Conservation (phyloP, 257 asterid species). For the Coffea eugenioides region DNA sequence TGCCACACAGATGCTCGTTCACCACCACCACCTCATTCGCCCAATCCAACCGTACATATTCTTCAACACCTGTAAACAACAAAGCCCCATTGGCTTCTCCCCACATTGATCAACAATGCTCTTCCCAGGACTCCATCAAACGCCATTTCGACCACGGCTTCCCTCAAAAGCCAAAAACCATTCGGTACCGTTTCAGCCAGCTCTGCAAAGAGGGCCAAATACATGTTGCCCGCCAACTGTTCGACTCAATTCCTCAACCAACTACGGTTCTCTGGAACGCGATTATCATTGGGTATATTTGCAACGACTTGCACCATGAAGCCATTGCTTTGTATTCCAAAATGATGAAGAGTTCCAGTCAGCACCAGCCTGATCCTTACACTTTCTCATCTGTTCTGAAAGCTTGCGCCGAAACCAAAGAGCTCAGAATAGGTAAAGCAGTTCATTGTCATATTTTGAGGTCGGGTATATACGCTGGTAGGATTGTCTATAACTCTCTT, state of each 20-base stretch:
- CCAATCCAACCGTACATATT: slow-evolving; percentile 37
- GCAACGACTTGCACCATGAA: slow-evolving; percentile 67
- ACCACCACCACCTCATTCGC: slow-evolving; percentile 42
- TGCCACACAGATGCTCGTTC: slow-evolving; percentile 31
- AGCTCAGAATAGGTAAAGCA: slow-evolving; percentile 60
- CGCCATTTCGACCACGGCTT: slow-evolving; percentile 10
- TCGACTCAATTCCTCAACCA: slow-evolving; percentile 84
- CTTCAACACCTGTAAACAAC: slow-evolving; percentile 23
- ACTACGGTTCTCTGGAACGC: slow-evolving; percentile 89
- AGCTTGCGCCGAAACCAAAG: slow-evolving; percentile 78
- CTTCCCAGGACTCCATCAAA: slow-evolving; percentile 22
- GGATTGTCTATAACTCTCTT: slow-evolving; percentile 73
- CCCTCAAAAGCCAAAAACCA: slow-evolving; percentile 52
- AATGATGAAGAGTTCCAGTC: slow-evolving; percentile 41
- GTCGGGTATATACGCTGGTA: slow-evolving; percentile 53
- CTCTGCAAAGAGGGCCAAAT: slow-evolving; percentile 65
- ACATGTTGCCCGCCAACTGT: slow-evolving; percentile 70
- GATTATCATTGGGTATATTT: slow-evolving; percentile 68
- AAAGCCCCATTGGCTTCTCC: slow-evolving; percentile 23
- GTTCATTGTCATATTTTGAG: slow-evolving; percentile 74
- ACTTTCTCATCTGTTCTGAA: slow-evolving; percentile 82
- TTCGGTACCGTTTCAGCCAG: slow-evolving; percentile 74
- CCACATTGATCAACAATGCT: slow-evolving; percentile 23
- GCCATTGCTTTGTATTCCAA: slow-evolving; percentile 63
- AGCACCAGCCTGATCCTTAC: slow-evolving; percentile 65